A percentile compares a stretch with the other conserved stretches of the same genome.
Evolutionary conservation across 345 rosid species (phyloP).

Genomic region (Citrus cavaleriei): DNA sequence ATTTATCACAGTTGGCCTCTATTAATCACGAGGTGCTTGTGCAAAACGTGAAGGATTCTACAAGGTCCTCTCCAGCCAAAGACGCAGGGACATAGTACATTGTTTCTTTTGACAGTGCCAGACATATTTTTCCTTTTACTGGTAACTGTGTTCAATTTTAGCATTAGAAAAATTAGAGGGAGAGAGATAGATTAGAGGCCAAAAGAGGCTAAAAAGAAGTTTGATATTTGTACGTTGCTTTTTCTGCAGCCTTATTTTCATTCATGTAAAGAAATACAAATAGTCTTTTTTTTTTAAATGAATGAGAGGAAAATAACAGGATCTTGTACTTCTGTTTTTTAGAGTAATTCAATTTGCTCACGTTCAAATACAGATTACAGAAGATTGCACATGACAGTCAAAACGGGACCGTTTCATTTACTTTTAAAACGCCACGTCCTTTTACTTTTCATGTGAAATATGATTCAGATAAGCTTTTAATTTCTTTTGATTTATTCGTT

Average conservation of each 20-base stretch:
- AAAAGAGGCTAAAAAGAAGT: background rate
- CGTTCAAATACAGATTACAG: background rate
- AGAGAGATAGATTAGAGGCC: background rate
- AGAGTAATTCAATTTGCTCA: background rate
- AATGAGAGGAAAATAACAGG: background rate
- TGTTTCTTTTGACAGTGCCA: conserved; percentile 5
- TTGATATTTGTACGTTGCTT: background rate
- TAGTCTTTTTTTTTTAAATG: background rate
- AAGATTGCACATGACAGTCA: too few species aligned
- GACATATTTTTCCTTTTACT: background rate
- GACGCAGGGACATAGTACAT: conserved; percentile 25
- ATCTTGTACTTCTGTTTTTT: too few species aligned
- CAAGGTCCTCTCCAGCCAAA: conserved; percentile 49
- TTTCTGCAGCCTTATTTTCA: background rate
- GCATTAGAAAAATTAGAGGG: background rate
- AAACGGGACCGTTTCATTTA: too few species aligned
- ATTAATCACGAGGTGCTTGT: conserved; percentile 71
- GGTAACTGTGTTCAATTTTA: background rate
- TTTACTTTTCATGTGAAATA: too few species aligned
- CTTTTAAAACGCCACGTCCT: too few species aligned
- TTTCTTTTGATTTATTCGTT: too few species aligned
- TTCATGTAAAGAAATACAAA: background rate
- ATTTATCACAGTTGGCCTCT: conserved; percentile 73
- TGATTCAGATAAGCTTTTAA: too few species aligned
- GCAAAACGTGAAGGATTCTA: conserved; percentile 57